Conservation (phyloP, 768 basidiomycete genomes). For the Tylopilus vinaceipallidus region DNA sequence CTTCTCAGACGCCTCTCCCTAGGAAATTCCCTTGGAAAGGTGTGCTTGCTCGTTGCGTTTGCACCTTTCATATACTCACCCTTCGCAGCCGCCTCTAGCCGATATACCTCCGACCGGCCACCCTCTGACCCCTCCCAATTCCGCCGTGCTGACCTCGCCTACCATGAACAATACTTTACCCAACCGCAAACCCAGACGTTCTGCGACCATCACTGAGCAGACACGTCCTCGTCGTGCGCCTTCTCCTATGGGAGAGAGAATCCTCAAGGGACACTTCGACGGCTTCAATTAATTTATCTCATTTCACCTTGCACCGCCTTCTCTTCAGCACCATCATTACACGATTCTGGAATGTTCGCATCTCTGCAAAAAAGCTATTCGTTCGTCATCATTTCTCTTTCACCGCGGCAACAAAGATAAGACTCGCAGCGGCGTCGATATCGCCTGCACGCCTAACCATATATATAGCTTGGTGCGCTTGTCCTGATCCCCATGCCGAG, state of each 20-base stretch:
- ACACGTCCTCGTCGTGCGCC: slow-evolving; percentile 63
- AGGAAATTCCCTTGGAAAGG: slow-evolving; percentile 56
- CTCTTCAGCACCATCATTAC: slow-evolving; percentile 3
- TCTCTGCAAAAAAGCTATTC: slow-evolving; percentile 1
- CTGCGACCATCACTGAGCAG: slow-evolving; percentile 53
- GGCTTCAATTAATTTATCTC: slow-evolving; percentile 65
- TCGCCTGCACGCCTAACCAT: slow-evolving; percentile 7
- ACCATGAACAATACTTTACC: slow-evolving; percentile 18
- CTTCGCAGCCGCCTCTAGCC: slow-evolving; percentile 4
- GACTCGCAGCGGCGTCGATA: slow-evolving; percentile 10
- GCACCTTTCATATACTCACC: neutral
- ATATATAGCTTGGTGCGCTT: neutral
- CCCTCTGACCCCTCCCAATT: slow-evolving; percentile 52
- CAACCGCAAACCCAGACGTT: slow-evolving; percentile 45
- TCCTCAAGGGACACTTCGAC: slow-evolving; percentile 89
- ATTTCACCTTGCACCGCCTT: neutral
- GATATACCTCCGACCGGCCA: slow-evolving; percentile 27
- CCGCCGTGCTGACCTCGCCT: slow-evolving; percentile 38
- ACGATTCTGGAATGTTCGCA: slow-evolving; percentile 3
- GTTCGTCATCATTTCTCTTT: slow-evolving; percentile 1
- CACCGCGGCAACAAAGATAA: slow-evolving; percentile 4
- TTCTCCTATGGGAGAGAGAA: slow-evolving; percentile 88
- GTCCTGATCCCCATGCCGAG: slow-evolving; percentile 9
- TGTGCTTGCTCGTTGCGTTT: slow-evolving; percentile 32
- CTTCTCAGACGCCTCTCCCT: slow-evolving; percentile 76